A percentile compares a stretch with the other conserved stretches of the same genome.
Conservation (phyloP, 192 early-diverging fungal species). For the Coemansia sp. region DNA sequence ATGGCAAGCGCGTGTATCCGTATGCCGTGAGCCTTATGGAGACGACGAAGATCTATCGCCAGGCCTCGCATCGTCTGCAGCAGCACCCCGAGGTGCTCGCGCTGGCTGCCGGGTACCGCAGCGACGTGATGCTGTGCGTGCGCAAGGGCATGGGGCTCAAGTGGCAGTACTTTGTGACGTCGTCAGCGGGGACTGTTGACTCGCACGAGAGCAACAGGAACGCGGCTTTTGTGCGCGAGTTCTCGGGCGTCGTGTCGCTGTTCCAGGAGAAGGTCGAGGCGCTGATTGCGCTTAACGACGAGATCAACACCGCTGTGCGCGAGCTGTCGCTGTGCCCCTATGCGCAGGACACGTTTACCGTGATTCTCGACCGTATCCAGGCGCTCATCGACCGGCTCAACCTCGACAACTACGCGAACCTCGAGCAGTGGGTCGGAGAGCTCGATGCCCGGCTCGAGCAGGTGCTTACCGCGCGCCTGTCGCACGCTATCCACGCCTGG, state of each 20-base stretch:
- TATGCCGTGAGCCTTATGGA: slow-evolving; percentile 97
- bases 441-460: slow-evolving; percentile 79
- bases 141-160: slow-evolving; percentile 69
- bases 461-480: slow-evolving; percentile 72
- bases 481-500: slow-evolving; percentile 77
- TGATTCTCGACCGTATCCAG: slow-evolving; percentile 80
- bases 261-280: slow-evolving; percentile 95
- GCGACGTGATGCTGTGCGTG: slow-evolving; percentile 89
- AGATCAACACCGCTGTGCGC: slow-evolving; percentile 77
- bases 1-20: slow-evolving; percentile 96
- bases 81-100: slow-evolving; percentile 71
- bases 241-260: slow-evolving; percentile 82
- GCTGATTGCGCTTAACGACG: slow-evolving; percentile 78
- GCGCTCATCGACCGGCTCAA: slow-evolving; percentile 89
- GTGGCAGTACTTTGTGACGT: slow-evolving; percentile 93
- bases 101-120: slow-evolving; percentile 92
- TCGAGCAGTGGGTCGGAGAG: slow-evolving; percentile 84
- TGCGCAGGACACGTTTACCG: slow-evolving; percentile 64
- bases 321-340: slow-evolving; percentile 84
- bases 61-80: slow-evolving; percentile 78
- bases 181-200: slow-evolving; percentile 38
- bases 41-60: slow-evolving; percentile 89
- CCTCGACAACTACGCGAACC: slow-evolving; percentile 92
- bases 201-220: slow-evolving; percentile 77
- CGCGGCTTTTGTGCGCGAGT: slow-evolving; percentile 92